phyloP scores from a whole-genome alignment of 179 eudicot genomes.

The Heliamphora pulchella region DNA sequence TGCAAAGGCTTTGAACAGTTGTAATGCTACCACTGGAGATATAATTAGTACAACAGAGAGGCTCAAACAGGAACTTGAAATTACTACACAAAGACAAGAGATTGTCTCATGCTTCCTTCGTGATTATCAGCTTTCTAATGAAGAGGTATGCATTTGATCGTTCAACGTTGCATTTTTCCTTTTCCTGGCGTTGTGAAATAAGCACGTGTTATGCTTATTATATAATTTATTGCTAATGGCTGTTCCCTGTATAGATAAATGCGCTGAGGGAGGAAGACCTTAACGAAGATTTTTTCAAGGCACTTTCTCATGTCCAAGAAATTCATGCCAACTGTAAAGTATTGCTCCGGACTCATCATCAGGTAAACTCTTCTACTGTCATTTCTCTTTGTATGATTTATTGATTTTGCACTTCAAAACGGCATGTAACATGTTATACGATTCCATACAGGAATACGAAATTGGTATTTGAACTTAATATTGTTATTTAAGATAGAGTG shows the following conservation, averaged over 20 bases:
- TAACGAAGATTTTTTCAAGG: slow-evolving; percentile 83
- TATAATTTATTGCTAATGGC: slow-evolving; percentile 15
- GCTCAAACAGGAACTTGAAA: slow-evolving; percentile 89
- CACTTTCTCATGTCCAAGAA: slow-evolving; percentile 94
- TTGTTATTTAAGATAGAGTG: neutral
- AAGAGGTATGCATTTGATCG: slow-evolving; percentile 53
- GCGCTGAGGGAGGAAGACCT: slow-evolving; percentile 94
- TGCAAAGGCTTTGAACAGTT: slow-evolving; percentile 65
- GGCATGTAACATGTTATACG: neutral
- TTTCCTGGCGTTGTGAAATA: neutral
- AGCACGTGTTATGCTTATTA: neutral
- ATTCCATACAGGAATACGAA: neutral
- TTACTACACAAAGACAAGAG: slow-evolving; percentile 90
- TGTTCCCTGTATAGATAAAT: slow-evolving; percentile 48
- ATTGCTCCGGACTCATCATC: slow-evolving; percentile 91
- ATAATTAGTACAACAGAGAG: slow-evolving; percentile 90
- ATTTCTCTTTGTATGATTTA: neutral
- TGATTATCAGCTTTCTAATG: slow-evolving; percentile 92
- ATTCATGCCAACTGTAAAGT: slow-evolving; percentile 97
- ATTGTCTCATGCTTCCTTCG: slow-evolving; percentile 86
- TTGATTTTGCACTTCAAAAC: neutral
- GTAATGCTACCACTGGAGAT: slow-evolving; percentile 93
- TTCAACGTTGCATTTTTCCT: neutral
- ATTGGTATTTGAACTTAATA: neutral
- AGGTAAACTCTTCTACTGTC: slow-evolving; percentile 42